Base-by-base conservation (phyloP, 306 rosid genomes). In the Ochetophila trinervis region DNA sequence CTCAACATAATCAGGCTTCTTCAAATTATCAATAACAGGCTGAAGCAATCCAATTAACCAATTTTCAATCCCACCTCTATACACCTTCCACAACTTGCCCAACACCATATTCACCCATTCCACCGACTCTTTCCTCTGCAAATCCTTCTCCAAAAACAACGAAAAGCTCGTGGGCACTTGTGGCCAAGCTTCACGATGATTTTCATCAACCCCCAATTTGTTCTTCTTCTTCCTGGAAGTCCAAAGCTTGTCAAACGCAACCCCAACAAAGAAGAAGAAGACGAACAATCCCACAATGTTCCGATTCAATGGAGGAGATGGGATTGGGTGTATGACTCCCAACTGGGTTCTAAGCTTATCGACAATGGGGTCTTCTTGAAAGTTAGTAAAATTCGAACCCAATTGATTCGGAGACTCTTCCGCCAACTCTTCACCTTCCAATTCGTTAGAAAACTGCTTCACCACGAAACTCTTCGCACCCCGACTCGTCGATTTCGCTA, bases 81-180 rank as follows among this genome's bases (percentile, higher is more conserved):
- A 94, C 23, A 86, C 99, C 78, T 94, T 94, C 99, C 99, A 94
- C 27, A 94, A 66, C 84, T 94, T 94, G 19, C 89, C 99, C 63
- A 94, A 35, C 64, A 94, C 99, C 99, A 94, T 94, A 65, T 94
- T 94, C 70, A 94, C 99, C 99, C 99, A 94, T 60, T 94, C 99
- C 65, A 90, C 99, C 4, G 97, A 90, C 65, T 94, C 99, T 65
- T 94, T 94, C 68, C 99, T 82, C 85, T 86, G 99, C 79, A 94
- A 86, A 79, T 90, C 99, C 88, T 90, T 86, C 60, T 94, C 99
- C 74, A 94, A 64, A 67, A 94, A 83, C 80, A 85, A 71, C 0
- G 97, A 90, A 53, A 94, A 94, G 83, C 97, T 94, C 17, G 91
- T 90, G 13, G 99, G 99, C 8, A 90, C 97, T 65, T 94, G 99